Percentiles rank a stretch among this genome's conserved stretches.
These are phyloP conservation scores for Ophiostoma sp. DNA, from an alignment of 2,329 filamentous ascomycete genomes.

Conservation along the genomic window DNA sequence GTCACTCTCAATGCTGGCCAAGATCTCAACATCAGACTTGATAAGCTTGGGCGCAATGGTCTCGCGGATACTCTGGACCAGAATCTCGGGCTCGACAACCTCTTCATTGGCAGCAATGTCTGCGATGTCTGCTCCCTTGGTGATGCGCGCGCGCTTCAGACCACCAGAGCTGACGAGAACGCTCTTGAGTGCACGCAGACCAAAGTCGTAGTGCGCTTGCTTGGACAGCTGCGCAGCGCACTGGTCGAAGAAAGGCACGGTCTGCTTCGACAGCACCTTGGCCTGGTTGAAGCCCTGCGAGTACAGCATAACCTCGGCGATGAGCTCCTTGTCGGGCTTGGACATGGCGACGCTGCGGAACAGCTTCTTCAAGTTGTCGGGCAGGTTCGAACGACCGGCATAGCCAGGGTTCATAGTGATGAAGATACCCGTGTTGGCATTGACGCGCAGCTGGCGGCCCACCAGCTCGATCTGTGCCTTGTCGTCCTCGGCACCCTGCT, in stretches of 20 bases:
- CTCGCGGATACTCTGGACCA: slow-evolving; percentile 96
- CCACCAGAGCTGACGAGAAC: slow-evolving; percentile 96
- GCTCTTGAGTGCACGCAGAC: slow-evolving; percentile 94
- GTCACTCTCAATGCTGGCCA: slow-evolving; percentile 73
- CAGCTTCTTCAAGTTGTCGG: slow-evolving; percentile 98
- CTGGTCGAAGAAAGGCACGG: slow-evolving; percentile 96
- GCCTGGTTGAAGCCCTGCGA: slow-evolving; percentile 98
- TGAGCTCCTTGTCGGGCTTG: slow-evolving; percentile 98
- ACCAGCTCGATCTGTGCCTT: slow-evolving; percentile 91
- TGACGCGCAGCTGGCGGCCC: slow-evolving; percentile 82
- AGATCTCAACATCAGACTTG: slow-evolving; percentile 80
- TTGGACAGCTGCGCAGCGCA: slow-evolving; percentile 79
- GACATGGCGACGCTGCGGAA: slow-evolving; percentile 99
- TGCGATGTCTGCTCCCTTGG: slow-evolving; percentile 33
- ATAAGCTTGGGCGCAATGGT: slow-evolving; percentile 98
- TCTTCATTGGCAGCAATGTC: slow-evolving; percentile 52
- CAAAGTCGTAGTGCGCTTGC: slow-evolving; percentile 98
- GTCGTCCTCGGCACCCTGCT: slow-evolving; percentile 73
- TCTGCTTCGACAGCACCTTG: slow-evolving; percentile 87
- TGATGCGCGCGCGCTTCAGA: slow-evolving; percentile 78
- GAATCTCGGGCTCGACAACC: slow-evolving; percentile 88
- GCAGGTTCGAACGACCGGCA: slow-evolving; percentile 92
- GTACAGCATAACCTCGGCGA: slow-evolving; percentile 99
- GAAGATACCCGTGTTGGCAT: slow-evolving; percentile 93
- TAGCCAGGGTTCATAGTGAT: slow-evolving; percentile 99